A percentile compares a stretch with the other conserved stretches of the same genome.
phyloP scores from a whole-genome alignment of 2,329 filamentous ascomycete species.

The Colletotrichum cereale region DNA sequence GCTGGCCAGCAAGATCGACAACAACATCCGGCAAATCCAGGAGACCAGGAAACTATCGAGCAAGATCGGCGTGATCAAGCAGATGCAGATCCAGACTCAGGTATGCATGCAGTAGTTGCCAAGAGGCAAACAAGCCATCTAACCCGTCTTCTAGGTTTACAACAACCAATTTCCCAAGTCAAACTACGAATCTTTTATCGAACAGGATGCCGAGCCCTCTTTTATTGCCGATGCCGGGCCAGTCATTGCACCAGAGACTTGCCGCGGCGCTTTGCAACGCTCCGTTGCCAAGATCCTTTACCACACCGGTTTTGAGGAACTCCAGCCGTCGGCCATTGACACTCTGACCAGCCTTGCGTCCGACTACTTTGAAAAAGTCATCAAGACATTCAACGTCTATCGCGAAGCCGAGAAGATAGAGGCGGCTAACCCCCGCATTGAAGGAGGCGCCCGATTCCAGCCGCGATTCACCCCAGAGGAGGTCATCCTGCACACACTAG shows the following conservation, averaged over 20 bases:
- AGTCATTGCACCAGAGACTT: conserved; percentile 86
- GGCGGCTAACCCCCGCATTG: conserved; percentile 55
- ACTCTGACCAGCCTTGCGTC: conserved; percentile 89
- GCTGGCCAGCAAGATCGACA: conserved; percentile 84
- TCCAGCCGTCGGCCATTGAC: conserved; percentile 94
- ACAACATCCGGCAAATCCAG: conserved; percentile 94
- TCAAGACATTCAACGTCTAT: conserved; percentile 83
- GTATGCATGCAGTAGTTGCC: conserved; percentile 60
- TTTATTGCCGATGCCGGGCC: conserved; percentile 91
- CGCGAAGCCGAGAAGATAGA: conserved; percentile 84
- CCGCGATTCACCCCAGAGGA: conserved; percentile 86
- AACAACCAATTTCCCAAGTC: conserved; percentile 99
- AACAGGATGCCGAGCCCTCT: conserved; percentile 88
- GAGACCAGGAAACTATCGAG: conserved; percentile 95
- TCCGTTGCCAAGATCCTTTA: conserved; percentile 96
- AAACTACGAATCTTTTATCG: conserved; percentile 87
- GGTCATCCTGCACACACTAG: conserved; percentile 85
- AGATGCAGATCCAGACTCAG: conserved; percentile 99
- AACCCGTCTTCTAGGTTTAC: conserved; percentile 76
- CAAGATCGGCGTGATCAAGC: conserved; percentile 97
- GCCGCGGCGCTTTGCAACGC: conserved; percentile 86
- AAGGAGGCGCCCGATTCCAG: conserved; percentile 62
- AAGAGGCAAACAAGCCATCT: not conserved
- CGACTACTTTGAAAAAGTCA: conserved; percentile 90
- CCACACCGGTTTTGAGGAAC: conserved; percentile 95